phyloP scores from a whole-genome alignment of 176 grass and related monocot genomes.

The Triticum urartu region DNA sequence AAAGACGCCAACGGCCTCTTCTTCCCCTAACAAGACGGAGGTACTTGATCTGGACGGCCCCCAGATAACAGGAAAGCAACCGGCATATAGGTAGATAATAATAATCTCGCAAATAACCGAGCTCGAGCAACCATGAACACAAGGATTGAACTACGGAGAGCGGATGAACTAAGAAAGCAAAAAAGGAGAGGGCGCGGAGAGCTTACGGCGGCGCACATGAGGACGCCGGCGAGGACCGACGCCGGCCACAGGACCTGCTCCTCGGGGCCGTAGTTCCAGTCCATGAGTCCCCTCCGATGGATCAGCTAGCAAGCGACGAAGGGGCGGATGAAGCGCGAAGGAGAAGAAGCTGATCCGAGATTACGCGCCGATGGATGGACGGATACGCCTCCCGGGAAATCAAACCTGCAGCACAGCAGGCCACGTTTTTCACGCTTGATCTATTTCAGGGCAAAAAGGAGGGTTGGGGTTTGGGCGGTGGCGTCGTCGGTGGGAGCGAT shows the following conservation, averaged over 20 bases:
- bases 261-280: conserved; percentile 12
- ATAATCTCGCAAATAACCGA: not conserved
- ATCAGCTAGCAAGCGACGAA: not conserved
- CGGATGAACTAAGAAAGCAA: not conserved
- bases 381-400: not conserved
- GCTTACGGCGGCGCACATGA: conserved; percentile 43
- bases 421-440: not conserved
- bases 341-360: not conserved
- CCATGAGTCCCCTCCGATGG: conserved; percentile 1
- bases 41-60: not conserved
- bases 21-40: not conserved
- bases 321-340: not conserved
- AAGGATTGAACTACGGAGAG: not conserved
- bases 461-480: not conserved
- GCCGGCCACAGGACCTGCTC: conserved; percentile 57
- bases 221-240: conserved; percentile 39
- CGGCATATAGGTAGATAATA: not conserved
- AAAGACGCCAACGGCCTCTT: not conserved
- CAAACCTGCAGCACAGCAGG: not conserved
- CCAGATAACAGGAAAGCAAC: not conserved
- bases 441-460: not conserved
- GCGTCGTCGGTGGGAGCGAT: not conserved
- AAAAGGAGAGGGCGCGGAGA: not conserved
- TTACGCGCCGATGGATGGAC: not conserved
- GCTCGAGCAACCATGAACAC: not conserved